phyloP scores from a whole-genome alignment of 2,329 filamentous ascomycete species.

The Colletotrichum sublineola region DNA sequence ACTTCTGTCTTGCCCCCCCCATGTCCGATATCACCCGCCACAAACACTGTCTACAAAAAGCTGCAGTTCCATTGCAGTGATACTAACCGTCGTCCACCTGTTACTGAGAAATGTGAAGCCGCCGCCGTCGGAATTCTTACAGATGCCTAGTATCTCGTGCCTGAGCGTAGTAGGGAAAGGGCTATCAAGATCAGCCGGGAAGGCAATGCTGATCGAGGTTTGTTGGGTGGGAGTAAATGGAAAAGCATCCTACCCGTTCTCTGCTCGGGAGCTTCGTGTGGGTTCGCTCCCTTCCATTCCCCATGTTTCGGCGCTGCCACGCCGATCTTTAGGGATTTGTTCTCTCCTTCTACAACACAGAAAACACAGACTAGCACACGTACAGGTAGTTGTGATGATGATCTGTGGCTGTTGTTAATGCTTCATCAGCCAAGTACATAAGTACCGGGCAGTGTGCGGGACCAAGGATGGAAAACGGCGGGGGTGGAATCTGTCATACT shows the following conservation, averaged over 20 bases:
- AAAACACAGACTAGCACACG: background rate
- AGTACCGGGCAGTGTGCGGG: background rate
- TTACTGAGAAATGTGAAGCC: background rate
- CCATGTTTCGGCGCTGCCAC: conserved; percentile 8
- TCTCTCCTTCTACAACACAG: background rate
- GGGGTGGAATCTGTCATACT: background rate
- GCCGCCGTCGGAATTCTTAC: background rate
- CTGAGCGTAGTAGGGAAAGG: background rate
- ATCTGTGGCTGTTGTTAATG: background rate
- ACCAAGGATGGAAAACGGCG: background rate
- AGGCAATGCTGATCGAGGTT: background rate
- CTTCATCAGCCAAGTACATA: background rate
- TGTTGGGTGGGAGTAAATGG: background rate
- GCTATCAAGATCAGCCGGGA: background rate
- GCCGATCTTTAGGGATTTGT: background rate
- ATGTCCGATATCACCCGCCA: background rate
- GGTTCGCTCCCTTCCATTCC: conserved; percentile 26
- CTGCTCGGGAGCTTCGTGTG: conserved; percentile 10
- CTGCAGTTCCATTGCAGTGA: background rate
- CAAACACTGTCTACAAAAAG: background rate
- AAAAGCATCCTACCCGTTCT: background rate
- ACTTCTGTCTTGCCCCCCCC: background rate
- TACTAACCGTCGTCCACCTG: background rate
- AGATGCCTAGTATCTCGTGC: background rate
- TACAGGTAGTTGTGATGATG: background rate